Evolutionary conservation across 495 filamentous ascomycete species (phyloP), one percentile per base, ranked within the genome.

Genomic region (Tetracladium marchalianum): DNA sequence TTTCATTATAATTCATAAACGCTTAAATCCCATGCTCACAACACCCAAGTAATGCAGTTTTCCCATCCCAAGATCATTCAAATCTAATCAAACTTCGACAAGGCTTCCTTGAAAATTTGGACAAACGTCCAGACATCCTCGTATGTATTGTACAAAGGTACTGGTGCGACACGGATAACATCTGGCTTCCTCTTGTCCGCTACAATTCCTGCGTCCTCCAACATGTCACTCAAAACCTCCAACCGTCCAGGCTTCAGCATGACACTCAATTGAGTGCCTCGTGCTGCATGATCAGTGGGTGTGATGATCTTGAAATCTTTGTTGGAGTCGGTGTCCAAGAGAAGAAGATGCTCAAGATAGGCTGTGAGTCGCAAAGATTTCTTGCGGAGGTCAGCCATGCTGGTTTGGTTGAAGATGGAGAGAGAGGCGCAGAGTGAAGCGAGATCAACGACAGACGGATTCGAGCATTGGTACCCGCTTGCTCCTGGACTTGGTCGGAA

Each of bases 101-200:
- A 55, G 13, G 75, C 81, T 16, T 49, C 44, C 15, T 62, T 65
- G 44, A 86, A 77, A 19, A 70, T 76, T 50, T 76, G 66, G 15
- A 82, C 81, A 63, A 96, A 97, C 12, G 67, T 60, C 69, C 82
- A 87, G 16, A 89, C 84, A 55, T 98, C 92, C 44, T 62, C 62
- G 61, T 82, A 96, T 0, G 74, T 80, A 62, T 95, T 96, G 64
- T 95, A 98, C 49, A 97, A 56, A 34, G 92, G 90, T 24, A 86
- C 81, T 1, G 92, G 90, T n/a, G 90, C 87, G n/a, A 95, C 84
- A 5, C 92, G 70, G 33, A 98, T 76, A 18, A 98, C 92, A 65
- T 95, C 80, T 15, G 92, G 92, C 59, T 80, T 81, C 54, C 92
- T 68, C 68, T 96, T 87, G 57, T 98, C 92, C 18, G 88, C 77